Conservation (phyloP, 768 basidiomycete genomes). For the Lactifluus hygrophoroides region DNA sequence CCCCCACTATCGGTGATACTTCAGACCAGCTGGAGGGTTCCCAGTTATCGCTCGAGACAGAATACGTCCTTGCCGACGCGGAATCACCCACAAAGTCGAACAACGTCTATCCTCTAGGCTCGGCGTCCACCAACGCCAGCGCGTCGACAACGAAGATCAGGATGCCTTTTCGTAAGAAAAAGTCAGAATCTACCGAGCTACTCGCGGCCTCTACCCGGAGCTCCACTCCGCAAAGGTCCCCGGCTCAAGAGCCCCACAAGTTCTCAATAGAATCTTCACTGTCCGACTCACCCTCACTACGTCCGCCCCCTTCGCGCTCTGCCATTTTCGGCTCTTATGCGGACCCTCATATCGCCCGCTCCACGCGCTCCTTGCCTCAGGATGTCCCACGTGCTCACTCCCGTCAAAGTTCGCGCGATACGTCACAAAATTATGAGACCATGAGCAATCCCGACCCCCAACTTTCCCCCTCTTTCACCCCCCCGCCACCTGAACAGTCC, state of each 20-base stretch:
- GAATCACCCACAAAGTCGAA: slow-evolving; percentile 7
- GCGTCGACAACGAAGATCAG: slow-evolving; percentile 38
- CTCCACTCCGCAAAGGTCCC: slow-evolving; percentile 24
- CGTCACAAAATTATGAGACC: slow-evolving; percentile 19
- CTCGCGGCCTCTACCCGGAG: slow-evolving; percentile 26
- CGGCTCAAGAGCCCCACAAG: neutral
- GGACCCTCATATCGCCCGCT: slow-evolving; percentile 42
- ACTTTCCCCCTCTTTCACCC: neutral
- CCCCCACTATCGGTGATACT: slow-evolving; percentile 8
- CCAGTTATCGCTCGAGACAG: slow-evolving; percentile 14
- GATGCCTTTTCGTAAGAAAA: slow-evolving; percentile 36
- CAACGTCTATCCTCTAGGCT: neutral
- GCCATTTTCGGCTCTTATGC: slow-evolving; percentile 54
- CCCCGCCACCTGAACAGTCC: slow-evolving; percentile 21
- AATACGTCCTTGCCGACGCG: slow-evolving; percentile 17
- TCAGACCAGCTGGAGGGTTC: slow-evolving; percentile 11
- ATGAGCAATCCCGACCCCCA: slow-evolving; percentile 20
- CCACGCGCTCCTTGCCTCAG: slow-evolving; percentile 57
- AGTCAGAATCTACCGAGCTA: slow-evolving; percentile 21
- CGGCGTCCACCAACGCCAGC: slow-evolving; percentile 15
- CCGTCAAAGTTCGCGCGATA: neutral
- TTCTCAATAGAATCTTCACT: slow-evolving; percentile 35
- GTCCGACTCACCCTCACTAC: slow-evolving; percentile 33
- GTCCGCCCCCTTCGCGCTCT: slow-evolving; percentile 55
- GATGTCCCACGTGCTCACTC: slow-evolving; percentile 14